Percentiles rank a stretch among this genome's conserved stretches.
Conservation (phyloP, 2,329 filamentous ascomycete genomes). For the Xylaria sp. region DNA sequence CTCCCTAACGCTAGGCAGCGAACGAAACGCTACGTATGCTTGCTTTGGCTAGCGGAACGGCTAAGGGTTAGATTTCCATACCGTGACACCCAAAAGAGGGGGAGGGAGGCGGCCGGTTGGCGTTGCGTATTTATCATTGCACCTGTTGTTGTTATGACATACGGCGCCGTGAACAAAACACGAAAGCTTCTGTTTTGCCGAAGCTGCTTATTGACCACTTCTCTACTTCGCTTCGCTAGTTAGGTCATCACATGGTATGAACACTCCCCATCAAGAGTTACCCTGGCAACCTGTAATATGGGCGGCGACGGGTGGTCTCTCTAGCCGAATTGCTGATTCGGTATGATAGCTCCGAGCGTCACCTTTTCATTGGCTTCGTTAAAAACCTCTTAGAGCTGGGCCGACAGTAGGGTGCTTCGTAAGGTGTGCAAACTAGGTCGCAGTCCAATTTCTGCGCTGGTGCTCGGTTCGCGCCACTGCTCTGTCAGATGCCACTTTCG, state of each 20-base stretch:
- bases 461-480: constrained; percentile 18
- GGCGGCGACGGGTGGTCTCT: constrained; percentile 1
- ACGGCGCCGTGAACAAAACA: background rate
- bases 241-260: background rate
- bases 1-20: background rate
- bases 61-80: constrained; percentile 1
- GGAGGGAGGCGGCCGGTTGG: background rate
- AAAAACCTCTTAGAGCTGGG: constrained; percentile 10
- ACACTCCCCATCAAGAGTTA: constrained; percentile 3
- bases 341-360: constrained; percentile 1
- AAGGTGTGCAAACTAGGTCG: constrained; percentile 23
- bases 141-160: background rate
- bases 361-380: constrained; percentile 5
- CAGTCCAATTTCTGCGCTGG: constrained; percentile 17
- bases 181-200: background rate
- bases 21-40: background rate
- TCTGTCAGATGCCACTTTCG: constrained; percentile 19
- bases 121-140: background rate
- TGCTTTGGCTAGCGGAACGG: constrained; percentile 4
- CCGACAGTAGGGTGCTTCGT: constrained; percentile 3
- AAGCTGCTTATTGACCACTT: constrained; percentile 6
- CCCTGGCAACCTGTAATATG: background rate
- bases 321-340: constrained; percentile 5
- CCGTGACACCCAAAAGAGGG: background rate
- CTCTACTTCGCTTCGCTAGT: constrained; percentile 9